A percentile compares a stretch with the other conserved stretches of the same genome.
Evolutionary conservation across 2,329 filamentous ascomycete genomes (phyloP).

Genomic region (Cercospora janseana): DNA sequence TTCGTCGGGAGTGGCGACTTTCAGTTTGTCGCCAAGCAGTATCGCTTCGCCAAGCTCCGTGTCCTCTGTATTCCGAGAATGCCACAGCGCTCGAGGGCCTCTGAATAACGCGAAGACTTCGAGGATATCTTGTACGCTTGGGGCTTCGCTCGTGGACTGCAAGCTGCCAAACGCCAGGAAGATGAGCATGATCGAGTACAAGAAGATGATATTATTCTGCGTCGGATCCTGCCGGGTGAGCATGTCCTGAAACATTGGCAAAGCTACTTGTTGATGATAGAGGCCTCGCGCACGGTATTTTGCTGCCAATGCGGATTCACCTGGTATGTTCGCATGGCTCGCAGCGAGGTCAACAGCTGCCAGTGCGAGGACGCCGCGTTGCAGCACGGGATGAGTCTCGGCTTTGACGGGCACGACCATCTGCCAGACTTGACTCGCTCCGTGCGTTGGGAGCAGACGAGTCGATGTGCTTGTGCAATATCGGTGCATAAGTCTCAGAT

Average conservation of each 20-base stretch:
- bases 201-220: slow-evolving; percentile 26
- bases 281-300: slow-evolving; percentile 30
- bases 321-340: slow-evolving; percentile 6
- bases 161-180: slow-evolving; percentile 31
- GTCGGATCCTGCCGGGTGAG: slow-evolving; percentile 15
- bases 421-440: slow-evolving; percentile 31
- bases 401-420: slow-evolving; percentile 9
- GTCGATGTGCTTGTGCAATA: slow-evolving; percentile 31
- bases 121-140: slow-evolving; percentile 29
- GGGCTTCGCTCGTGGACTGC: slow-evolving; percentile 23
- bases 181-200: slow-evolving; percentile 31
- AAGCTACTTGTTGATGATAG: slow-evolving; percentile 32
- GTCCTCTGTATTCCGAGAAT: slow-evolving; percentile 14
- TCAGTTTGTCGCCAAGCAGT: slow-evolving; percentile 13
- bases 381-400: slow-evolving; percentile 4
- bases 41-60: slow-evolving; percentile 23
- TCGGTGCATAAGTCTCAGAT: slow-evolving; percentile 33
- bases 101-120: slow-evolving; percentile 30
- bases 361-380: slow-evolving; percentile 8
- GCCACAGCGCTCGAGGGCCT: slow-evolving; percentile 28
- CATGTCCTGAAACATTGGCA: slow-evolving; percentile 29
- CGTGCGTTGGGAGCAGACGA: slow-evolving; percentile 21
- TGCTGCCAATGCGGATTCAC: slow-evolving; percentile 11
- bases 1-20: slow-evolving; percentile 9
- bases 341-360: slow-evolving; percentile 7